Base-by-base conservation (phyloP, 768 basidiomycete genomes). In the Ramaria sp. region DNA sequence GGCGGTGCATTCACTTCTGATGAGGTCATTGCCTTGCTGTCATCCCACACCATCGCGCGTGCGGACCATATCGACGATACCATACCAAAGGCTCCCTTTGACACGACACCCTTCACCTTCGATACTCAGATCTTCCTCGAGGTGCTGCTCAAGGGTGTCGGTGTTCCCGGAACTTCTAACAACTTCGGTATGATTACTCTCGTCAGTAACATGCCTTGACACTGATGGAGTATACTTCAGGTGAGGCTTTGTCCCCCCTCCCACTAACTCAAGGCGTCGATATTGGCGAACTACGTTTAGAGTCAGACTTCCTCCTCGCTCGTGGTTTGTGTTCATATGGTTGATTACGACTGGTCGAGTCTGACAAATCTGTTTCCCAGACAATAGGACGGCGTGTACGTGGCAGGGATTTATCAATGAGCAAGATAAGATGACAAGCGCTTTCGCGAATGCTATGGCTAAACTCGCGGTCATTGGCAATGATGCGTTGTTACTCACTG, bases 401-500 rank as follows among this genome's bases (percentile, higher is more conserved):
- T 58, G 57, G 57, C 57, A 58, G 19, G 52, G 51, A 9, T 58
- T 58, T 37, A 38, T 58, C 51, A 50, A 57, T 22, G 15, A 73
- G 59, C 72, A 73, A 57, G 60, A 66, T 12, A 64, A 62, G 46
- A 67, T 75, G 63, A 64, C 66, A 20, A 58, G 59, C 27, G 66
- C 62, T 1, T 76, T 76, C 69, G 68, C 65, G n/a, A 66, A 66
- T 15, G 75, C 72, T 12, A 74, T 78, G 72, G 63, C 66, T 34
- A 78, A 77, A 63, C 61, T 78, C 31, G 70, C 73, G 7, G 59
- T 73, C 17, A 57, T 77, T 39, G 77, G 75, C 17, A 73, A 76
- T 39, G 68, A 75, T 59, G 55, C 59, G 10, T 62, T 56, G 54
- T 60, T 64, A 7, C 55, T 77, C 57, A 66, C 72, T 37, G 75